A percentile compares a stretch with the other conserved stretches of the same genome.
Conservation (phyloP, 768 basidiomycete genomes). For the Clitopilus hobsonii region DNA sequence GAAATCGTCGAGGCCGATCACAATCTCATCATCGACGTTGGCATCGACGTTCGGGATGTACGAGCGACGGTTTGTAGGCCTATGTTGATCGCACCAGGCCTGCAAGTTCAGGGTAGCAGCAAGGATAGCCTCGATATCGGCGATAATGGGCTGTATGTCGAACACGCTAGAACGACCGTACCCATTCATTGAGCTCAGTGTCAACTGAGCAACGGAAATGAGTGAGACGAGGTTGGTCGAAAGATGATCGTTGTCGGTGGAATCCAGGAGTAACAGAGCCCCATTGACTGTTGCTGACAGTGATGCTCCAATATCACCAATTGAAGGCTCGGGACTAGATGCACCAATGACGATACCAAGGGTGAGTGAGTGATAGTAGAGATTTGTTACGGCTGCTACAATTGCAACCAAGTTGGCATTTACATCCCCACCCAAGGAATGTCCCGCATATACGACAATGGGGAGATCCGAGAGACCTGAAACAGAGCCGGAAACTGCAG, state of each 20-base stretch:
- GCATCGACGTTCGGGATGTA: not conserved
- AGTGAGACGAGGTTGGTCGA: not conserved
- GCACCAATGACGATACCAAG: not conserved
- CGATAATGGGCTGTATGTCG: not conserved
- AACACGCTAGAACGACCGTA: not conserved
- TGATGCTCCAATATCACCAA: not conserved
- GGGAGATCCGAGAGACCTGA: not conserved
- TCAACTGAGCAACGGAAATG: not conserved
- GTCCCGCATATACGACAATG: not conserved
- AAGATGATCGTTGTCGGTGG: not conserved
- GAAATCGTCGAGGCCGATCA: slow-evolving; percentile 6
- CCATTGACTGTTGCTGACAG: not conserved
- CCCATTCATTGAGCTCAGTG: not conserved
- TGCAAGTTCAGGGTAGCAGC: not conserved
- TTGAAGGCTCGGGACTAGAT: not conserved
- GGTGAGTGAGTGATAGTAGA: not conserved
- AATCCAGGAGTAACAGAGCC: not conserved
- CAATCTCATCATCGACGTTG: not conserved
- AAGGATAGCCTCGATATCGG: not conserved
- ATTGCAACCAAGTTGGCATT: not conserved
- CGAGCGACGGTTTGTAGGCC: not conserved
- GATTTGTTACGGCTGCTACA: not conserved
- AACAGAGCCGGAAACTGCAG: too few species aligned
- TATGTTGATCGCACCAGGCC: not conserved
- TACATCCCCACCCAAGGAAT: not conserved